A percentile compares a stretch with the other conserved stretches of the same genome.
These are phyloP conservation scores for Suhomyces prunicola DNA, from an alignment of 805 yeast genomes.

Conservation along the genomic window DNA sequence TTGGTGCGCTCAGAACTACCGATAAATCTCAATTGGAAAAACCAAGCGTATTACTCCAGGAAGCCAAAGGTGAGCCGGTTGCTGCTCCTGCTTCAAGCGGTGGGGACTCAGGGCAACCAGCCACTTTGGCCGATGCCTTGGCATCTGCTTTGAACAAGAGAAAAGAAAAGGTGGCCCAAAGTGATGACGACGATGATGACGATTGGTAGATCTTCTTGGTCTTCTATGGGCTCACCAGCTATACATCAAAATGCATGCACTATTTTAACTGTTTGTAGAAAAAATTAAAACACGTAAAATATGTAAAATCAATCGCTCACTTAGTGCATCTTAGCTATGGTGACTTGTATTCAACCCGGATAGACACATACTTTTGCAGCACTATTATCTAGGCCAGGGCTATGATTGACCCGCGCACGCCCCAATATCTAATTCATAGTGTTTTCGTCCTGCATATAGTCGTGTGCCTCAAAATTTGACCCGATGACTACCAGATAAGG, in stretches of 20 bases:
- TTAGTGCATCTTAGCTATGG: too few relatives aligned
- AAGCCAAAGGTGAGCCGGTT: conserved; percentile 63
- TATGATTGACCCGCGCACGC: neutral
- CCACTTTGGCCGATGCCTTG: conserved; percentile 77
- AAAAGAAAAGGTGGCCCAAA: conserved; percentile 74
- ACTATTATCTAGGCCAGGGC: neutral
- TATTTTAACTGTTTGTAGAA: neutral
- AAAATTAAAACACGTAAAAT: neutral
- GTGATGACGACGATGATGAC: conserved; percentile 86
- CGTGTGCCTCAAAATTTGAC: neutral
- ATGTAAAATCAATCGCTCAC: too few relatives aligned
- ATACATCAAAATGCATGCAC: neutral
- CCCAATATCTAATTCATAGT: neutral
- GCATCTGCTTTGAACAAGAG: conserved; percentile 82
- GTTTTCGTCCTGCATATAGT: neutral
- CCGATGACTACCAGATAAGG: neutral
- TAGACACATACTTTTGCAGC: too few relatives aligned
- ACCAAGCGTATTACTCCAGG: conserved; percentile 70
- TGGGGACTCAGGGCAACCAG: conserved; percentile 54
- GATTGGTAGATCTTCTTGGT: conserved; percentile 26
- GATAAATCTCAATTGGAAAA: conserved; percentile 82
- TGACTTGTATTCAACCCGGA: too few relatives aligned
- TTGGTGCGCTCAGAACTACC: conserved; percentile 66
- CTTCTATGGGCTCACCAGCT: neutral
- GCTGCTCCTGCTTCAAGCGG: conserved; percentile 32